Conservation (phyloP, 192 early-diverging fungal species). For the Backusella mclennaniae region DNA sequence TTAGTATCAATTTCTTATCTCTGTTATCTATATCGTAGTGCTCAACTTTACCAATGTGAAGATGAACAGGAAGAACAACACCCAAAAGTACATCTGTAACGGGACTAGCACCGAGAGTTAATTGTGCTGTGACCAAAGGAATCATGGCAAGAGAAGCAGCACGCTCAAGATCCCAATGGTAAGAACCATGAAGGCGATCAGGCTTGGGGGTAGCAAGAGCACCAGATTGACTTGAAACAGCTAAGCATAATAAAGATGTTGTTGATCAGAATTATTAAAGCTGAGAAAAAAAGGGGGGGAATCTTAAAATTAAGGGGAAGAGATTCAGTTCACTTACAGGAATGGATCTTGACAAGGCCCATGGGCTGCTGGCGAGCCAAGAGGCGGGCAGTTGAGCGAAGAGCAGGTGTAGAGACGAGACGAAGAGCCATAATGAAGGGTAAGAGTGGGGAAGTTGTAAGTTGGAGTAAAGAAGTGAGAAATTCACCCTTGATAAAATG, state of each 20-base stretch:
- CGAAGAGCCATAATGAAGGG: constrained; percentile 24
- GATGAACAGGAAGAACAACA: constrained; percentile 87
- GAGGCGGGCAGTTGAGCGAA: constrained; percentile 23
- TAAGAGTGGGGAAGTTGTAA: constrained; percentile 4
- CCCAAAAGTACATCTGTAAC: constrained; percentile 89
- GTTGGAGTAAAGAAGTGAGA: constrained; percentile 7
- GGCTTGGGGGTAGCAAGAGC: constrained; percentile 45
- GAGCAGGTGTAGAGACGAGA: constrained; percentile 26
- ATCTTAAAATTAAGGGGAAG: background rate
- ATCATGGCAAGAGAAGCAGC: constrained; percentile 70
- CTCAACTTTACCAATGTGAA: constrained; percentile 80
- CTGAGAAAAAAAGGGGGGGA: constrained; percentile 8
- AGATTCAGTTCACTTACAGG: constrained; percentile 21
- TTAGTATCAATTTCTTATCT: background rate
- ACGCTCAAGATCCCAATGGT: constrained; percentile 97
- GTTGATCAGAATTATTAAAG: background rate
- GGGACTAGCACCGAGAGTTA: constrained; percentile 79
- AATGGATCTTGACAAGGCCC: constrained; percentile 36
- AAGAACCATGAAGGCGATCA: constrained; percentile 79
- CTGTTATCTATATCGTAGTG: constrained; percentile 39
- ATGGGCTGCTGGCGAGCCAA: constrained; percentile 28
- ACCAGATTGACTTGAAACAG: constrained; percentile 19
- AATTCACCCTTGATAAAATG: constrained; percentile 1
- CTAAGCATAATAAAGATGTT: background rate
- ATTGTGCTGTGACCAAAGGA: constrained; percentile 76